Conservation (phyloP, 2,329 filamentous ascomycete genomes). For the Diplodia scrobiculata region DNA sequence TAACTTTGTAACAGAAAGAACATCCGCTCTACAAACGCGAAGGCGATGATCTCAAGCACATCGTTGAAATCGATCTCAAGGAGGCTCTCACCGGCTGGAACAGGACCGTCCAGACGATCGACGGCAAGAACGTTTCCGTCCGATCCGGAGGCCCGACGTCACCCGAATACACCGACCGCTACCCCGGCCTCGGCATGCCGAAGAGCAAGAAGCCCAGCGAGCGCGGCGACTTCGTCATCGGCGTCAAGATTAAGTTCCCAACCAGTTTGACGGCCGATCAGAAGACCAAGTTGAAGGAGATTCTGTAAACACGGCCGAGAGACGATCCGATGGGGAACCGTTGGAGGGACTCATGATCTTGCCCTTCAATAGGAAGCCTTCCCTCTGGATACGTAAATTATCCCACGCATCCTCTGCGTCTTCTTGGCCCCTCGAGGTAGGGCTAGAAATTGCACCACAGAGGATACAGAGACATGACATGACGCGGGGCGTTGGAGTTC, state of each 20-base stretch:
- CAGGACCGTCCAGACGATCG: constrained; percentile 88
- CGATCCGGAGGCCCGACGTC: constrained; percentile 82
- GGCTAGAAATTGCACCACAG: background rate
- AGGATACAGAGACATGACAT: constrained; percentile 14
- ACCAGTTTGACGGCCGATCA: constrained; percentile 72
- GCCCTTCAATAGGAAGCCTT: background rate
- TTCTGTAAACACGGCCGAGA: constrained; percentile 57
- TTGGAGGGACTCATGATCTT: constrained; percentile 4
- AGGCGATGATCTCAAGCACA: constrained; percentile 81
- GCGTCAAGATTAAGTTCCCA: constrained; percentile 92
- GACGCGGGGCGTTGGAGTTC: constrained; percentile 24
- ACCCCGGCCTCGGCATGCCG: constrained; percentile 89
- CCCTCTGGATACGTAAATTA: background rate
- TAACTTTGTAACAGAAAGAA: constrained; percentile 65
- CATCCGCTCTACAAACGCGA: constrained; percentile 83
- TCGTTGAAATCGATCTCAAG: constrained; percentile 81
- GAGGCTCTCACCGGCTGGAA: constrained; percentile 94
- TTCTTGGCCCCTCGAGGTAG: background rate
- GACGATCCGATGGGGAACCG: background rate
- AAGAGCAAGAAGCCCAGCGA: constrained; percentile 84
- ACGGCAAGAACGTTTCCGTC: constrained; percentile 80
- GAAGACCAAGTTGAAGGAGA: constrained; percentile 78
- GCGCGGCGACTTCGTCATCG: constrained; percentile 84
- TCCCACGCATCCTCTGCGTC: background rate
- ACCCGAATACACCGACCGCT: constrained; percentile 78